These are phyloP conservation scores for Penicillium expansum DNA, from an alignment of 2,329 filamentous ascomycete species.

Conservation along the genomic window DNA sequence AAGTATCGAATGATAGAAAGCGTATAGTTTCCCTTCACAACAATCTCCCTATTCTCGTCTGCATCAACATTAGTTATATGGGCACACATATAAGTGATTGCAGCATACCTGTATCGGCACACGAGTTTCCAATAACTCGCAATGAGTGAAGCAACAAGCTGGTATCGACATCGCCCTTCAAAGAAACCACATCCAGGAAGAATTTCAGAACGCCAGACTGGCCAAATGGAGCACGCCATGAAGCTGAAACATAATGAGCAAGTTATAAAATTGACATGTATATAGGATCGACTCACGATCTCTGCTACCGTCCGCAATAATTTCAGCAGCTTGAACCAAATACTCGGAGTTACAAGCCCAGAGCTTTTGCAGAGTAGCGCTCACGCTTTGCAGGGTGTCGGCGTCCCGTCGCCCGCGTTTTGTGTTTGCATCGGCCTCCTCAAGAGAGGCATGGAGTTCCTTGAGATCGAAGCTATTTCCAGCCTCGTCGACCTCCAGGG, in stretches of 20 bases:
- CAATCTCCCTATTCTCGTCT: slow-evolving; percentile 45
- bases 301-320: slow-evolving; percentile 44
- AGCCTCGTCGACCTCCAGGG: slow-evolving; percentile 24
- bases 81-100: background rate
- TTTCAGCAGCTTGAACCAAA: slow-evolving; percentile 37
- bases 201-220: slow-evolving; percentile 42
- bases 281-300: slow-evolving; percentile 35
- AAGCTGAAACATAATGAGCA: slow-evolving; percentile 30
- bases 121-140: slow-evolving; percentile 46
- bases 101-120: slow-evolving; percentile 43
- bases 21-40: slow-evolving; percentile 41
- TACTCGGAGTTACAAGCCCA: slow-evolving; percentile 38
- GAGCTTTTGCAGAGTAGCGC: slow-evolving; percentile 33
- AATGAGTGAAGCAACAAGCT: slow-evolving; percentile 41
- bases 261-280: background rate
- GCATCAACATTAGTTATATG: slow-evolving; percentile 11
- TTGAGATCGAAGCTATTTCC: slow-evolving; percentile 26
- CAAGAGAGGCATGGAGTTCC: slow-evolving; percentile 31
- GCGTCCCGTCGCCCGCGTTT: slow-evolving; percentile 21
- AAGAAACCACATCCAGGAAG: slow-evolving; percentile 41
- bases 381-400: slow-evolving; percentile 28
- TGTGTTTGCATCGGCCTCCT: slow-evolving; percentile 28
- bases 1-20: slow-evolving; percentile 38
- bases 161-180: slow-evolving; percentile 28
- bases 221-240: slow-evolving; percentile 41